Evolutionary conservation across 176 grass and related monocot species (phyloP).

Genomic region (Oryza rufipogon): DNA sequence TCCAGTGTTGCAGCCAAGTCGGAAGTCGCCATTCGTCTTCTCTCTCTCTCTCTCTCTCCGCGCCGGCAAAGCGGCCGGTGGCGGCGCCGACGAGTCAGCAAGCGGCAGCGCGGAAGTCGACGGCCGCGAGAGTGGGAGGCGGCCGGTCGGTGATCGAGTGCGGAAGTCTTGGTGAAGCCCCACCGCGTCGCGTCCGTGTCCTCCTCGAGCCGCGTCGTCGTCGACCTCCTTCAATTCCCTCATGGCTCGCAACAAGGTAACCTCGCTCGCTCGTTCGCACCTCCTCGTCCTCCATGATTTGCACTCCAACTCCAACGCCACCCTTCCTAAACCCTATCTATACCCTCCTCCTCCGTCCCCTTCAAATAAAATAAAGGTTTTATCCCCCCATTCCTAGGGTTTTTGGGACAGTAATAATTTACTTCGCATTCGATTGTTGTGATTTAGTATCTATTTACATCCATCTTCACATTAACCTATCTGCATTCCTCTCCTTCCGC

Average conservation of each 20-base stretch:
- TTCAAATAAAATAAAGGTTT: not conserved
- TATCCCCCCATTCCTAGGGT: not conserved
- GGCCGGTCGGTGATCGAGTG: no score
- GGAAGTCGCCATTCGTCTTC: no score
- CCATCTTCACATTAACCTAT: no score
- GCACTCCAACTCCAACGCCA: not conserved
- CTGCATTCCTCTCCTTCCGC: no score
- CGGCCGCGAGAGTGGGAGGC: no score
- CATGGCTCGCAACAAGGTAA: slow-evolving; percentile 57
- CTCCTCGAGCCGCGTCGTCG: not conserved
- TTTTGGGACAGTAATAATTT: no score
- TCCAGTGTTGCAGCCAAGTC: no score
- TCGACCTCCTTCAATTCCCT: not conserved
- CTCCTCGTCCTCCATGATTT: not conserved
- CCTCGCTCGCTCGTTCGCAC: not conserved
- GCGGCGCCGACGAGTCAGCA: no score
- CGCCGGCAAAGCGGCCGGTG: not conserved
- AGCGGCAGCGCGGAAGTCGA: no score
- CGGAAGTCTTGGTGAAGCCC: no score
- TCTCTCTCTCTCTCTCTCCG: not conserved
- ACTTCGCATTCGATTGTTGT: not conserved
- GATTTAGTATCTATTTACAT: not conserved
- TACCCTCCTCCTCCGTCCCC: not conserved
- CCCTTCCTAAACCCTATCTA: not conserved
- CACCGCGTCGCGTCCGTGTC: not conserved